These are phyloP conservation scores for Ephemerocybe angulata DNA, from an alignment of 768 basidiomycete species.

Conservation along the genomic window DNA sequence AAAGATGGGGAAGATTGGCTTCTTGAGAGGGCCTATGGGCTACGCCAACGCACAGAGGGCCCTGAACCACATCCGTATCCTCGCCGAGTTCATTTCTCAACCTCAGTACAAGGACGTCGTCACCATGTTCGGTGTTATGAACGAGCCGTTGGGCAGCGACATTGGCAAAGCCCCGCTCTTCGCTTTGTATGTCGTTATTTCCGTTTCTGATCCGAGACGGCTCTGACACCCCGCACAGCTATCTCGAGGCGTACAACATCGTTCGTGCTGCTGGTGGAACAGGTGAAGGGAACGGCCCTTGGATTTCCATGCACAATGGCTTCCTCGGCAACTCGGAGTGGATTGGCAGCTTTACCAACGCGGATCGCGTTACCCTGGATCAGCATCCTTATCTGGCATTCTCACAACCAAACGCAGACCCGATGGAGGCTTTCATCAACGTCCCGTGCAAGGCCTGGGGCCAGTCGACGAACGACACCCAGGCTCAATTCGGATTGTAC, in stretches of 20 bases:
- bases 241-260: constrained; percentile 49
- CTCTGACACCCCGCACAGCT: constrained; percentile 12
- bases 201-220: constrained; percentile 15
- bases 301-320: constrained; percentile 83
- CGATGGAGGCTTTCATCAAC: constrained; percentile 54
- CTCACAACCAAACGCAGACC: constrained; percentile 47
- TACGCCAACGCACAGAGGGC: constrained; percentile 75
- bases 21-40: constrained; percentile 70
- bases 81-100: constrained; percentile 74
- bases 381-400: constrained; percentile 88
- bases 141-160: constrained; percentile 43
- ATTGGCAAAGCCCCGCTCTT: constrained; percentile 46
- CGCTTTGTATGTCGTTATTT: constrained; percentile 53
- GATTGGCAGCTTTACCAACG: constrained; percentile 70
- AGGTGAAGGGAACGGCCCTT: constrained; percentile 66
- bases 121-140: constrained; percentile 53
- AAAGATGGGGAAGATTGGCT: constrained; percentile 54
- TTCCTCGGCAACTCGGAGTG: constrained; percentile 65
- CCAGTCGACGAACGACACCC: constrained; percentile 63
- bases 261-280: constrained; percentile 65
- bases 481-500: constrained; percentile 75
- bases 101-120: constrained; percentile 45
- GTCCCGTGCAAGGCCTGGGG: constrained; percentile 78
- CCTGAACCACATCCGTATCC: constrained; percentile 63
- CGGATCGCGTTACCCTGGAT: constrained; percentile 81